Evolutionary conservation across 192 early-diverging fungal species (phyloP).

Genomic region (Podila epicladia): DNA sequence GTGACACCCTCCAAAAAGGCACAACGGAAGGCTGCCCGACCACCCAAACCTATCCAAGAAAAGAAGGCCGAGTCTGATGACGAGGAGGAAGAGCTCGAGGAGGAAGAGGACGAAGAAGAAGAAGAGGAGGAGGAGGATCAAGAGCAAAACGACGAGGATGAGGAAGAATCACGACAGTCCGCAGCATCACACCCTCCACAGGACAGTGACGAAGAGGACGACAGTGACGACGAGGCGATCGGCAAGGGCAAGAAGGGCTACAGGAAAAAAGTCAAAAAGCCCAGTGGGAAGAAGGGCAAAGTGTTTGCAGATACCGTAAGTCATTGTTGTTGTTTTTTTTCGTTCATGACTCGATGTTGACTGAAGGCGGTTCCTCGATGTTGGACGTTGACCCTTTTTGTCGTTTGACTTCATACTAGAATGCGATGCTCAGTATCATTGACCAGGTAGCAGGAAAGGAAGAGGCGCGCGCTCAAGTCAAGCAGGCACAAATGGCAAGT

Average conservation of each 20-base stretch:
- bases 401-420: not conserved
- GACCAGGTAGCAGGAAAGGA: conserved; percentile 46
- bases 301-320: conserved; percentile 45
- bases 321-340: not conserved
- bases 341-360: not conserved
- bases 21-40: conserved; percentile 21
- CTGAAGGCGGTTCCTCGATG: too few species aligned
- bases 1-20: conserved; percentile 36
- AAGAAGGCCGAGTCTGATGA: conserved; percentile 3
- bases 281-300: conserved; percentile 47
- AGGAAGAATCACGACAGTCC: conserved; percentile 8
- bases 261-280: conserved; percentile 40
- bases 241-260: conserved; percentile 42
- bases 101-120: conserved; percentile 8
- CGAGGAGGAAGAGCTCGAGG: conserved; percentile 3
- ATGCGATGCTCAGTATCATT: conserved; percentile 44
- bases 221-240: conserved; percentile 15
- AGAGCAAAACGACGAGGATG: conserved; percentile 5
- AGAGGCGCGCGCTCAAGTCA: conserved; percentile 25
- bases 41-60: conserved; percentile 12
- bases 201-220: conserved; percentile 19
- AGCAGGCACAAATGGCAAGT: conserved; percentile 33
- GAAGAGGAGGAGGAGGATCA: not conserved
- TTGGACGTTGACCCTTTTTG: not conserved
- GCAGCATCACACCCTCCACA: not conserved